Base-by-base conservation (phyloP, 164 flowering plant genomes). In the Dillenia turbinata region DNA sequence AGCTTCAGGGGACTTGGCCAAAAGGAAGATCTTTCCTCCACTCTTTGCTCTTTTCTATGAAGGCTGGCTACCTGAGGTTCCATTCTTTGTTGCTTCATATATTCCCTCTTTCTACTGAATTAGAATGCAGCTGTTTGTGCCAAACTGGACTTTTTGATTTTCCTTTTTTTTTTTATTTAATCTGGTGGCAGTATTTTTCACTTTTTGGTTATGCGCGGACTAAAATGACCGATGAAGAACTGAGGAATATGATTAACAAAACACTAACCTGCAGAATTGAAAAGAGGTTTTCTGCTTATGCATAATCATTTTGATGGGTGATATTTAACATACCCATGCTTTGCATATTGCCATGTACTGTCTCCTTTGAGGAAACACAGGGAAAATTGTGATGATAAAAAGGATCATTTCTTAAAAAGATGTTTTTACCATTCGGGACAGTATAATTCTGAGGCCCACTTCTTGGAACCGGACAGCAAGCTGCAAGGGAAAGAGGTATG, bases 401-500 rank as follows among this genome's bases (percentile, higher is more conserved):
- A 90, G 95, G 81, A 80, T 8, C 76, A 83, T 69, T 92, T 92
- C 75, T 69, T 92, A 63, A 67, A 79, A 66, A 83, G 90, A 73
- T 92, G 98, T 72, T 92, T 88, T 71, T 90, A 90, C 79, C 93
- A 90, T 57, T 83, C 98, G 9, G 98, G 98, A 17, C 93, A 73
- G 77, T 92, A 92, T 57, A 66, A 78, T 62, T 90, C 90, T n/a
- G 96, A 88, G 79, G 85, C 81, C 19, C 69, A 86, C 63, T 92
- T 92, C 48, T 17, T 70, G 11, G 89, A 78, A 54, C 65, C 90
- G 69, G 85, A 85, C 70, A 69, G 52, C 56, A 92, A 85, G 73
- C 73, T 92, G 60, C 86, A 79, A 68, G 85, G 83, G 56, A 84
- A 84, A 58, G 96, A 89, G 90, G 93, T 84, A 75, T 53, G 12